These are phyloP conservation scores for Umbelopsis ramanniana DNA, from an alignment of 192 early-diverging fungal genomes.

Conservation along the genomic window DNA sequence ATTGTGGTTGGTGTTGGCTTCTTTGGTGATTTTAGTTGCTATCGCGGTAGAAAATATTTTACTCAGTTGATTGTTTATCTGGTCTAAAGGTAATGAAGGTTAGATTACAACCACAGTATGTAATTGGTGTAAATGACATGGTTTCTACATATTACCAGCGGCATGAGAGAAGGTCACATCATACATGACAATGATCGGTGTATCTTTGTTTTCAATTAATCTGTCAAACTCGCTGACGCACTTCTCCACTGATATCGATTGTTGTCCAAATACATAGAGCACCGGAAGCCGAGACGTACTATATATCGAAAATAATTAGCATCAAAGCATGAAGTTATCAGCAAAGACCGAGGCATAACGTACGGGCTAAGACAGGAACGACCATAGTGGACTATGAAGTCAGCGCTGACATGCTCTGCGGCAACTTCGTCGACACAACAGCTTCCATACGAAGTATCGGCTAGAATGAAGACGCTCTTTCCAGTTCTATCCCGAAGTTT, in stretches of 20 bases:
- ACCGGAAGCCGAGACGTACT: constrained; percentile 82
- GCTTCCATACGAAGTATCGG: constrained; percentile 96
- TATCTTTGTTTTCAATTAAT: constrained; percentile 43
- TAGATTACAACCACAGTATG: not conserved
- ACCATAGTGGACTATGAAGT: constrained; percentile 96
- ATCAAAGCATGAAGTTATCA: constrained; percentile 10
- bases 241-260: constrained; percentile 66
- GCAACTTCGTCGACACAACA: constrained; percentile 99
- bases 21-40: constrained; percentile 49
- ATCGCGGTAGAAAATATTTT: constrained; percentile 44
- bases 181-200: constrained; percentile 68
- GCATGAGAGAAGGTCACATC: constrained; percentile 78
- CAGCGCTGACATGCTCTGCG: constrained; percentile 84
- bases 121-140: not conserved
- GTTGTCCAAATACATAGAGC: constrained; percentile 84
- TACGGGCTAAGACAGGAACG: constrained; percentile 86
- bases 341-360: constrained; percentile 28
- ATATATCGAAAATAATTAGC: not conserved
- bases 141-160: constrained; percentile 39
- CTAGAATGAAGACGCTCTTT: constrained; percentile 77
- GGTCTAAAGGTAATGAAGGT: constrained; percentile 15
- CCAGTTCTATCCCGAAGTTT: constrained; percentile 53
- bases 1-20: constrained; percentile 32
- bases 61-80: constrained; percentile 17
- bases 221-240: constrained; percentile 53